Evolutionary conservation across 116 monocot genomes (phyloP), one percentile per base, ranked within the genome.

Genomic region (Papilionanthe hybrid): DNA sequence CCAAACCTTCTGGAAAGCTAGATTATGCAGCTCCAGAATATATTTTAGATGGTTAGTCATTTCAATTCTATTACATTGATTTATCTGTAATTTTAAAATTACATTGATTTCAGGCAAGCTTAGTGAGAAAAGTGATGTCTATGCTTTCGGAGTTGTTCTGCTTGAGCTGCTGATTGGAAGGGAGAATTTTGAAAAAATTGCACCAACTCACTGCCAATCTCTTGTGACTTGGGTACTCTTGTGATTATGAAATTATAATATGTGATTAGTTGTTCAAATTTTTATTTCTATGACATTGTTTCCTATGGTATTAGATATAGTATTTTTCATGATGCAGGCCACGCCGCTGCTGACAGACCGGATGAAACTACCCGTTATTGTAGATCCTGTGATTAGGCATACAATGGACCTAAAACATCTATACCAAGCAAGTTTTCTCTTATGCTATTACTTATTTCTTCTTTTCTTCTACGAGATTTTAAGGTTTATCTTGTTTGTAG

Each of bases 21-120:
- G 98, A 95, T 66, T 93, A 99, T 86, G 90, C 94, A 9, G 95
- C 98, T 81, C 98, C 95, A 44, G 98, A 99, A 55, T 99, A 91
- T 48, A 82, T 99, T 74, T 84, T 99, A 72, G 95, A 93, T 85
- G 98, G 98, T 77, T 56, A 19, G 32, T 75, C 42, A 22, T 65
- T 45, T 71, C 77, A 2, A 11, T 55, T n/a, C 23, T 22, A 42
- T 28, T 55, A 1, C 53, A 1, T 37, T 68, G 2, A 27, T 23
- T 25, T 23, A 65, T 65, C 53, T 18, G 13, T 53, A 53, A 78
- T 10, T 17, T 47, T 7, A 27, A 11, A 45, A 12, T 20, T 27
- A 25, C 27, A 27, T 9, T 23, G 23, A 27, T 65, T 80, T 75
- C 82, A 96, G 96, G 93, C 83, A 90, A 93, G 77, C 87, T 93